Evolutionary conservation across 768 basidiomycete species (phyloP).

Genomic region (Amanita subjunquillea): DNA sequence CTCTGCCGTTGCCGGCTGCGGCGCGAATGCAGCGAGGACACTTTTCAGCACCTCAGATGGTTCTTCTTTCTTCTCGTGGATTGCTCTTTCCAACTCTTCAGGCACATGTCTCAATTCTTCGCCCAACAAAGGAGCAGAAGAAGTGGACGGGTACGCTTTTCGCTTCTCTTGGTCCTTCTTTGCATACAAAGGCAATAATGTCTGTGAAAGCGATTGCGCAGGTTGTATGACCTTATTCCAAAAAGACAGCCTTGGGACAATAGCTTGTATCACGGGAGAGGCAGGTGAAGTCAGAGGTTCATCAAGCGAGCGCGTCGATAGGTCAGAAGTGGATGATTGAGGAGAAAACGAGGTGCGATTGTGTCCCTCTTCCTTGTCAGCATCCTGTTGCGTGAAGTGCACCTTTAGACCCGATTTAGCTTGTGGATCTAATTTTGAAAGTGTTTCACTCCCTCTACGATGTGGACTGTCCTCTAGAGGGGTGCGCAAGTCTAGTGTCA

Average conservation of each 20-base stretch:
- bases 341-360: slow-evolving; percentile 22
- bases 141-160: background rate
- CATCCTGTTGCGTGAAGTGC: background rate
- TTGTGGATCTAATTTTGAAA: background rate
- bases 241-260: slow-evolving; percentile 62
- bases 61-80: slow-evolving; percentile 33
- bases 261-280: slow-evolving; percentile 48
- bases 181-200: background rate
- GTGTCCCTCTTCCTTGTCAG: slow-evolving; percentile 8
- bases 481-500: slow-evolving; percentile 5
- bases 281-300: slow-evolving; percentile 34
- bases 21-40: slow-evolving; percentile 51
- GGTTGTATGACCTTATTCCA: slow-evolving; percentile 58
- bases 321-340: slow-evolving; percentile 35
- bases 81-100: slow-evolving; percentile 33
- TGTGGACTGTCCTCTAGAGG: background rate
- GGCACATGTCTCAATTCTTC: slow-evolving; percentile 15
- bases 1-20: slow-evolving; percentile 50
- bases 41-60: slow-evolving; percentile 44
- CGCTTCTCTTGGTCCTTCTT: slow-evolving; percentile 1
- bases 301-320: slow-evolving; percentile 47
- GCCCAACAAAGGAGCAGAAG: background rate
- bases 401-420: background rate
- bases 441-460: background rate
- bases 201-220: slow-evolving; percentile 9